These are phyloP conservation scores for Sphagnum fallax DNA, from an alignment of 228 moss, liverwort and hornwort genomes.

Conservation along the genomic window DNA sequence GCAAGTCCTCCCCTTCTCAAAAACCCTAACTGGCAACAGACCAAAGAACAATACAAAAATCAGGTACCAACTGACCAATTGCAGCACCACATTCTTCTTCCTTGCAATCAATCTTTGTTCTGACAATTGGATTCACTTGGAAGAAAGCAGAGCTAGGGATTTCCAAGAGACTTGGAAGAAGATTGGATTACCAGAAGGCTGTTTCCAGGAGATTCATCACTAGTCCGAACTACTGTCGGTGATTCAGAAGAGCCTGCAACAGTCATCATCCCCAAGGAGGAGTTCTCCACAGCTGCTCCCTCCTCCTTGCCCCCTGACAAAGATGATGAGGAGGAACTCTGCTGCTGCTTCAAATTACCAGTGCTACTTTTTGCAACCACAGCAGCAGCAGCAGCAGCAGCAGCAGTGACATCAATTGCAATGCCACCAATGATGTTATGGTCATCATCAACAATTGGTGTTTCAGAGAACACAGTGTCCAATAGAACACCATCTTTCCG, in stretches of 20 bases:
- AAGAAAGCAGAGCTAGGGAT: background rate
- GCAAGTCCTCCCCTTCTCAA: too few relatives aligned
- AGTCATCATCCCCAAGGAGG: too few relatives aligned
- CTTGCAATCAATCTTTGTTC: too few relatives aligned
- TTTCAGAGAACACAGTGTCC: constrained; percentile 51
- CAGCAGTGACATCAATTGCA: constrained; percentile 39
- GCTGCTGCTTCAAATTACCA: too few relatives aligned
- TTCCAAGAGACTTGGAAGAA: background rate
- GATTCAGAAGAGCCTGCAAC: background rate
- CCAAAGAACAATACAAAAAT: background rate
- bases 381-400: background rate
- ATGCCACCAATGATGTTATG: constrained; percentile 50
- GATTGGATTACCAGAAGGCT: constrained; percentile 11
- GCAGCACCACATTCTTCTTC: too few relatives aligned
- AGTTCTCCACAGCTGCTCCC: too few relatives aligned
- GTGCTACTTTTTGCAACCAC: too few relatives aligned
- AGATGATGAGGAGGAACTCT: too few relatives aligned
- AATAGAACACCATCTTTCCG: constrained; percentile 68
- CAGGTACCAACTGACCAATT: too few relatives aligned
- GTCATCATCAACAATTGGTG: constrained; percentile 50
- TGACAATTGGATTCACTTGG: background rate
- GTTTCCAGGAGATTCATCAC: constrained; percentile 4
- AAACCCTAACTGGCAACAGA: background rate
- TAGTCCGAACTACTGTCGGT: constrained; percentile 1
- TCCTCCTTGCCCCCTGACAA: too few relatives aligned